phyloP scores from a whole-genome alignment of 176 grass and related monocot species.

The Coix lacrymajobi region DNA sequence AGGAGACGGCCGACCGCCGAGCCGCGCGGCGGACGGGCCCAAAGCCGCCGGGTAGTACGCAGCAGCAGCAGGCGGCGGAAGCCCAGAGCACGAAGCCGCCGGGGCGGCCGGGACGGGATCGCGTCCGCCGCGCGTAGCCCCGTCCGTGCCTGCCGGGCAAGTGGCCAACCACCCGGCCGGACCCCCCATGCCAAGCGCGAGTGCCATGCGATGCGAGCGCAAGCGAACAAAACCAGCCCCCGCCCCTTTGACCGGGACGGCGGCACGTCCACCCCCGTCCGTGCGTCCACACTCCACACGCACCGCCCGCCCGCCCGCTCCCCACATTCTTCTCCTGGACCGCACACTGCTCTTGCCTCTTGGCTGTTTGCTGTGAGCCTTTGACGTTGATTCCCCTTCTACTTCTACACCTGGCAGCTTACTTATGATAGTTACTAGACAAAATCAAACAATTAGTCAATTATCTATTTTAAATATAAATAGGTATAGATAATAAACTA shows the following conservation, averaged over 20 bases:
- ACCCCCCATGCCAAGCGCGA: background rate
- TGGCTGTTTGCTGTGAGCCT: background rate
- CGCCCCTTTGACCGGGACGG: conserved; percentile 9
- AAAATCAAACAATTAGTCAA: too few relatives aligned
- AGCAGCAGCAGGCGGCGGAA: background rate
- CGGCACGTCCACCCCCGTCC: background rate
- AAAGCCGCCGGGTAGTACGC: too few relatives aligned
- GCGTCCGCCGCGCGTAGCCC: background rate
- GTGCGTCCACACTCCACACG: background rate
- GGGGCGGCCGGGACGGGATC: background rate
- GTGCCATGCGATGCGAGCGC: conserved; percentile 4
- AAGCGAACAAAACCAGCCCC: background rate
- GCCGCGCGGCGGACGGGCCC: background rate
- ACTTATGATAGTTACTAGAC: too few relatives aligned
- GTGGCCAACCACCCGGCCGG: background rate
- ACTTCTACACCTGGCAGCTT: background rate
- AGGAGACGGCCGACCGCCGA: background rate
- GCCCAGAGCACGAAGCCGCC: conserved; percentile 14
- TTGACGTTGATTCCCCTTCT: conserved; percentile 27
- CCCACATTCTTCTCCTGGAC: background rate
- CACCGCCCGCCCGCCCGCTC: background rate
- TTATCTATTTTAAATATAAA: too few relatives aligned
- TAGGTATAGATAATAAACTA: too few relatives aligned
- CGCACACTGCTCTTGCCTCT: background rate
- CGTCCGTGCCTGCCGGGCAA: background rate